Base-by-base conservation (phyloP, 768 basidiomycete genomes). In the Chalciporus chontae region DNA sequence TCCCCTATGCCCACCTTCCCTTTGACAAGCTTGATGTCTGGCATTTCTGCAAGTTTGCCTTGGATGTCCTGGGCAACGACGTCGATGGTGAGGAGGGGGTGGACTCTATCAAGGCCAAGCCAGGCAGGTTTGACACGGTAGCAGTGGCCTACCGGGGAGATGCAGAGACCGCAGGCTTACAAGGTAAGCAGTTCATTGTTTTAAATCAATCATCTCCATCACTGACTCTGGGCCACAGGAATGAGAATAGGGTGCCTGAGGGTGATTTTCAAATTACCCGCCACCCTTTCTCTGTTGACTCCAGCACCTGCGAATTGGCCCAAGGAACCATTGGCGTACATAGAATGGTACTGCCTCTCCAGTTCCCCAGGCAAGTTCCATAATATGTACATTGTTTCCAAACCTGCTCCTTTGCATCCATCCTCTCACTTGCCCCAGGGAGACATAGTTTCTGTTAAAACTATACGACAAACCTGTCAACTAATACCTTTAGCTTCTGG, bases 141-240 rank as follows among this genome's bases (percentile, higher is more conserved):
- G 21, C 21, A 21, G 21, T 21, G 70, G 69, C 57, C 75, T 0
- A 59, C 67, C 26, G 59, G 64, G 1, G 17, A 36, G 34, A 36
- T 36, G 34, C 14, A 36, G 34, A 36, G 18, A n/a, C 21, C 15
- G 42, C 39, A 48, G 47, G 47, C 10, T 26, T 48, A n/a, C 24
- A 48, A 48, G 47, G 47, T 48, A 21, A 9, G 34, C n/a, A 13
- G 21, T 21, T 21, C 21, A 21, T 21, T 36, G 17, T 27, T 42
- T 48, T 42, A 11, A 32, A 21, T 41, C 17, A 21, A 21, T 21
- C 47, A 40, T 26, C 23, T 39, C 34, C 27, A 40, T 15, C 42
- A 40, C n/a, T 24, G 21, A 41, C 19, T 27, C n/a, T 18, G 47
- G 32, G 23, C 31, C 23, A 21, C 21, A 21, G 21, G 21, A 21